These are phyloP conservation scores for Madurella mycetomatis DNA, from an alignment of 2,329 filamentous ascomycete species.

Conservation along the genomic window DNA sequence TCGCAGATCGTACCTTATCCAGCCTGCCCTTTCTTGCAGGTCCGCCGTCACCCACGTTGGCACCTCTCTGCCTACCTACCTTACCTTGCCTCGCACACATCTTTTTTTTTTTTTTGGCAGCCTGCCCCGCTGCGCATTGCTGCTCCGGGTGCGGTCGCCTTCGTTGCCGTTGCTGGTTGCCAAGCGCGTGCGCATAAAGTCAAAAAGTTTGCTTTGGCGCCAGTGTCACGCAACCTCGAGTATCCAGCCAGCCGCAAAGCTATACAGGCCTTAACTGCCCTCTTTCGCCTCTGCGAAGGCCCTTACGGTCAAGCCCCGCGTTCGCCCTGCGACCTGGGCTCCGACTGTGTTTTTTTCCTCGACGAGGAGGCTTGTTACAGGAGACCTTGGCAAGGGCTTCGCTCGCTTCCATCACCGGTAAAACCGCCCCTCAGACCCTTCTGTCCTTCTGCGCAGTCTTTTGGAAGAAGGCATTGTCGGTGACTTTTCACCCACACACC, in stretches of 20 bases:
- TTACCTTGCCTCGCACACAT: not conserved
- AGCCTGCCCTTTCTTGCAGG: not conserved
- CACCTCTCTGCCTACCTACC: not conserved
- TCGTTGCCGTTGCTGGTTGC: constrained; percentile 11
- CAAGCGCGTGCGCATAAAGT: constrained; percentile 19
- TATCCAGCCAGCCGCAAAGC: constrained; percentile 12
- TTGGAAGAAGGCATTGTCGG: not conserved
- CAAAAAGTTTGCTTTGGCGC: constrained; percentile 19
- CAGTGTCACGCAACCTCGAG: constrained; percentile 10
- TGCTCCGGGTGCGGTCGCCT: constrained; percentile 5
- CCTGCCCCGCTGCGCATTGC: not conserved
- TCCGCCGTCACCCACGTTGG: not conserved
- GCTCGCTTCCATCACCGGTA: constrained; percentile 3
- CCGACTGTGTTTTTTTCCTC: not conserved
- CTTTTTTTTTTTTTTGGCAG: not conserved
- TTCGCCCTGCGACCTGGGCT: constrained; percentile 7
- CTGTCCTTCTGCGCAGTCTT: not conserved
- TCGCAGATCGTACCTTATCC: not conserved
- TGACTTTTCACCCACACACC: not conserved
- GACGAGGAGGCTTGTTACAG: constrained; percentile 8
- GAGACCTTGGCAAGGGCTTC: constrained; percentile 4
- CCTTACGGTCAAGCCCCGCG: not conserved
- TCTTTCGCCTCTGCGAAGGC: constrained; percentile 3
- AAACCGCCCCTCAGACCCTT: not conserved
- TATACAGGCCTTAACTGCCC: constrained; percentile 5